Evolutionary conservation across 352 stramenopile species (phyloP).

Genomic region (Thalassiosira livingstoniorum): DNA sequence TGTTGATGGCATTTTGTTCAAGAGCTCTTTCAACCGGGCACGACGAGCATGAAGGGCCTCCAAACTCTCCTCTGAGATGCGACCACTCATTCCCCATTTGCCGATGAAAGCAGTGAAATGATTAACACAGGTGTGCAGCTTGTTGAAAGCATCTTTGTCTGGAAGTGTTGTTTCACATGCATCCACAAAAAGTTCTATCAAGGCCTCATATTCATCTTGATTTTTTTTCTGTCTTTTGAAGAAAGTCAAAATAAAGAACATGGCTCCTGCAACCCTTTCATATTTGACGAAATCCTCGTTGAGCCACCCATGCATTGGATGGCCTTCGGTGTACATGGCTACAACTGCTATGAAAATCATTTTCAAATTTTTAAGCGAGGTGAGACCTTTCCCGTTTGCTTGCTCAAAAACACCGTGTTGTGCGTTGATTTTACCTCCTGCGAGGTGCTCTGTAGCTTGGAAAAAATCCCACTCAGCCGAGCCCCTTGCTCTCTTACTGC

Average conservation of each 20-base stretch:
- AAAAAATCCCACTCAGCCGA: background rate
- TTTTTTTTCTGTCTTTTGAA: slow-evolving; percentile 1
- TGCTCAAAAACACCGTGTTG: slow-evolving; percentile 8
- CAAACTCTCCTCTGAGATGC: background rate
- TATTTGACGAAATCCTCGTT: background rate
- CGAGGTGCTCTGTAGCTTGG: background rate
- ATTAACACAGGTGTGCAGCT: background rate
- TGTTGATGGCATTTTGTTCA: no score
- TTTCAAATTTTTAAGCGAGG: background rate
- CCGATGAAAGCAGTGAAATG: background rate
- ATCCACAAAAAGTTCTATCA: background rate
- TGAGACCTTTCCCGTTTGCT: slow-evolving; percentile 1
- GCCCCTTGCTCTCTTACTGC: background rate
- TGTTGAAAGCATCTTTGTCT: background rate
- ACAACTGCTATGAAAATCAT: background rate
- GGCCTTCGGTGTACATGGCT: background rate
- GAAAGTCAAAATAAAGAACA: background rate
- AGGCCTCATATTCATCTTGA: background rate
- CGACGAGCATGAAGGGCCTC: background rate
- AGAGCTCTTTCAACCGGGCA: no score
- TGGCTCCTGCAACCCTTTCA: background rate
- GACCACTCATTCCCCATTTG: background rate
- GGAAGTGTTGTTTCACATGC: background rate
- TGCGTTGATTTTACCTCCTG: background rate
- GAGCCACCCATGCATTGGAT: background rate